Conservation (phyloP, 768 basidiomycete species). For the Mycena alexandri region DNA sequence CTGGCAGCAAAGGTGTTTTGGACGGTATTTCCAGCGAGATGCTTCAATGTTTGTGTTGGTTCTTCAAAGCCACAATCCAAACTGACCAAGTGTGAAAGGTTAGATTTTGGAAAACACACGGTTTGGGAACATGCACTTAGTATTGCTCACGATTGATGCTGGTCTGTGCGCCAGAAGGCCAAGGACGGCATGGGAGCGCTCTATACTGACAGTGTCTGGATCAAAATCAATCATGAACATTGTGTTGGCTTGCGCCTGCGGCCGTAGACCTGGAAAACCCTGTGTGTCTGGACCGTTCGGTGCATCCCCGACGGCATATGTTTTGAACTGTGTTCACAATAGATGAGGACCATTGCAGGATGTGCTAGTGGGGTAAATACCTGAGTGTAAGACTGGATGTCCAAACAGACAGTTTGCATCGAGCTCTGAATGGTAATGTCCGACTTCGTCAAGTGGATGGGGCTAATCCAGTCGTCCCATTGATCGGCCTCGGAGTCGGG, state of each 20-base stretch:
- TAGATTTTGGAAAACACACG: background rate
- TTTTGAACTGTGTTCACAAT: background rate
- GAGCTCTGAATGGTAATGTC: background rate
- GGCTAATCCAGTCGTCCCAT: constrained; percentile 17
- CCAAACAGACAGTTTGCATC: background rate
- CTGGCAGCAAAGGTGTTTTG: background rate
- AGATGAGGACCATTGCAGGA: background rate
- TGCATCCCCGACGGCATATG: background rate
- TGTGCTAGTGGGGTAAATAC: background rate
- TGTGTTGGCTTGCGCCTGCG: background rate
- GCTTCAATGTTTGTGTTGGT: constrained; percentile 8
- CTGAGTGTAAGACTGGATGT: constrained; percentile 1
- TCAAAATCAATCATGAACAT: background rate
- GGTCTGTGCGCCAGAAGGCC: constrained; percentile 1
- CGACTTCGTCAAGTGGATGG: background rate
- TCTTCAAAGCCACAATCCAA: constrained; percentile 4
- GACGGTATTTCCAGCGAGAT: background rate
- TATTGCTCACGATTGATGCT: background rate
- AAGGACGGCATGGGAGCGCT: constrained; percentile 7
- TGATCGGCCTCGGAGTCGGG: background rate
- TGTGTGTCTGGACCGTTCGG: background rate
- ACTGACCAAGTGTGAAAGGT: constrained; percentile 8
- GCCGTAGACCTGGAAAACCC: background rate
- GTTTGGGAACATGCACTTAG: background rate
- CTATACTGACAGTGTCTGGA: background rate